phyloP scores from a whole-genome alignment of 139 green algal species.

The Volvox reticuliferus region DNA sequence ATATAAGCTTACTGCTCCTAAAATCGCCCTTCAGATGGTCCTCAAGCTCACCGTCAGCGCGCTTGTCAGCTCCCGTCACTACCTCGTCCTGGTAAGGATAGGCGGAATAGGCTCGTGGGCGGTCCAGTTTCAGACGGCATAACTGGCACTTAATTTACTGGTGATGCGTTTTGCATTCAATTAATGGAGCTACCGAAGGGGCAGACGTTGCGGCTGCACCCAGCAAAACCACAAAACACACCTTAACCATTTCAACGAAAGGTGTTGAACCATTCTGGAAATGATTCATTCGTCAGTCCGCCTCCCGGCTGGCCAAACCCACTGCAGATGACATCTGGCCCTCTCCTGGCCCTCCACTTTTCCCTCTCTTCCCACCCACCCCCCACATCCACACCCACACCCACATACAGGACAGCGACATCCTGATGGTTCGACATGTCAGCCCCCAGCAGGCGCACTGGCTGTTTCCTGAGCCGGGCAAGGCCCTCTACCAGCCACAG shows the following conservation, averaged over 20 bases:
- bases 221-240: too few relatives aligned
- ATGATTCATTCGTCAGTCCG: too few relatives aligned
- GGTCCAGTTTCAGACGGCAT: too few relatives aligned
- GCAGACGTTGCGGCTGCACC: too few relatives aligned
- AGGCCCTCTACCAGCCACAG: conserved; percentile 30
- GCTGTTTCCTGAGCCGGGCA: conserved; percentile 27
- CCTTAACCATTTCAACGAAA: too few relatives aligned
- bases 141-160: too few relatives aligned
- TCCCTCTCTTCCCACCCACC: neutral
- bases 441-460: neutral
- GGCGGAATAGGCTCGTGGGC: neutral
- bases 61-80: conserved; percentile 3
- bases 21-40: conserved; percentile 3
- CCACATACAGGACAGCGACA: conserved; percentile 24
- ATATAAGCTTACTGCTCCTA: too few relatives aligned
- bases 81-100: conserved; percentile 19
- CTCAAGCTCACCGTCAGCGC: conserved; percentile 6
- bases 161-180: too few relatives aligned
- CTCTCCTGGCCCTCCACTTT: neutral
- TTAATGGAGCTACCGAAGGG: too few relatives aligned
- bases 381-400: neutral
- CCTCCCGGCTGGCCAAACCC: too few relatives aligned
- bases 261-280: too few relatives aligned
- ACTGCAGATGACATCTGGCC: too few relatives aligned
- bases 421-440: conserved; percentile 6